These are phyloP conservation scores for Corchorus olitorius DNA, from an alignment of 345 rosid genomes.

Conservation along the genomic window DNA sequence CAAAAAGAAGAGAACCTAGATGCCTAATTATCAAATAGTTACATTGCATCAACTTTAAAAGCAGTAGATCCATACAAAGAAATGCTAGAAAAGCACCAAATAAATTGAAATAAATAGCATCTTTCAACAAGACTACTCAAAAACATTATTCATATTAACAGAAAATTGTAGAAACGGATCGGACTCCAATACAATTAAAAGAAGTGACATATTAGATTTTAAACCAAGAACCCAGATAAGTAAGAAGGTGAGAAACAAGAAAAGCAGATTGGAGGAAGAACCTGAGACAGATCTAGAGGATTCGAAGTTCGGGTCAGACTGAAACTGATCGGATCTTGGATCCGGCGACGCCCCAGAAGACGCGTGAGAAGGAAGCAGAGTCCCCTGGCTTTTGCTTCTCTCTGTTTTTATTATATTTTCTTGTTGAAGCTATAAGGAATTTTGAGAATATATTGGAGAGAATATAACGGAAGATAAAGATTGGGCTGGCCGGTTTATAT, in stretches of 20 bases:
- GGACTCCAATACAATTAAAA: neutral
- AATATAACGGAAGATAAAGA: neutral
- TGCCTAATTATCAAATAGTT: neutral
- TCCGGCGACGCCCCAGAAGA: neutral
- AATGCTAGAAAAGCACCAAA: neutral
- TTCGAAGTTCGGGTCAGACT: neutral
- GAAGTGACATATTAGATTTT: neutral
- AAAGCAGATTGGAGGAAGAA: neutral
- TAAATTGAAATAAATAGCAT: neutral
- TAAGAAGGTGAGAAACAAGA: neutral
- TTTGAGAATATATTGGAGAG: neutral
- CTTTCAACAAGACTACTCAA: neutral
- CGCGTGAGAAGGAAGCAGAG: slow-evolving; percentile 1
- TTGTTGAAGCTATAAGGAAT: neutral
- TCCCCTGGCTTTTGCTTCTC: neutral
- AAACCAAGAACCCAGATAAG: neutral
- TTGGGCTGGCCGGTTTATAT: neutral
- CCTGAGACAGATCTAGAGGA: slow-evolving; percentile 13
- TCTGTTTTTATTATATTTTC: neutral
- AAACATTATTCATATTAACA: neutral
- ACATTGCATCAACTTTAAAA: neutral
- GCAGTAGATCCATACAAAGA: slow-evolving; percentile 2
- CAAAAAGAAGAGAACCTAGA: neutral
- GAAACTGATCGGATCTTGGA: slow-evolving; percentile 11
- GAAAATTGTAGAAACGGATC: neutral